Evolutionary conservation across 192 early-diverging fungal genomes (phyloP), one percentile per base, ranked within the genome.

Genomic region (Lunasporangiospora selenospora): DNA sequence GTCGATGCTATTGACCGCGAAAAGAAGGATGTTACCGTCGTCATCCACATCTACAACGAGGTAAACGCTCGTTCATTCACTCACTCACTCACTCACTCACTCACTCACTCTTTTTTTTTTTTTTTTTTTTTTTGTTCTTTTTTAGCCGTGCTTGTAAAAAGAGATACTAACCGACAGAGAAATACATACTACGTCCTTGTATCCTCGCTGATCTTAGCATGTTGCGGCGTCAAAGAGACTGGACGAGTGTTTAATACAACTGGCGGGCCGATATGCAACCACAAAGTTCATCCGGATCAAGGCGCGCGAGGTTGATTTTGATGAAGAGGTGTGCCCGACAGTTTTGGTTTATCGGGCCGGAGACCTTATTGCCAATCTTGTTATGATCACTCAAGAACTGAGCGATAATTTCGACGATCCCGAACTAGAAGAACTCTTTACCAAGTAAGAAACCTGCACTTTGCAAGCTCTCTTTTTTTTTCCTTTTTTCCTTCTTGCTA

Each of bases 281-380:
- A 79, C 80, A 10, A 82, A 82, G 58, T 84, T 86, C 49, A 63
- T 86, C 23, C 61, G 82, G 21, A 75, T 83, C 39, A 73, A 76
- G 24, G 82, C 85, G 1, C 38, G 31, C 11, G 82, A 84, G 27
- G 53, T 86, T 16, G 82, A 86, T 13, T 86, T 86, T 62, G 85
- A 86, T 53, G 63, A 81, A 13, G 77, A 82, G 6, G 85, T 77
- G 19, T 82, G 79, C 31, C 82, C 85, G 21, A 81, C 85, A 15
- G 70, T 86, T 4, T 58, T 86, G n/a, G 82, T 54, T 16, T 86
- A 86, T 59, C 73, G 80, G 32, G 76, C 78, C 41, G 82, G 82
- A 4, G 52, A 76, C 3, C 55, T 86, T 2, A 77, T 86, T 12
- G 75, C 82, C 37, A 86, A 86, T 42, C 56, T 86, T 7, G 82